A percentile compares a stretch with the other conserved stretches of the same genome.
Conservation (phyloP, 2,329 filamentous ascomycete species). For the Fusarium transvaalense region DNA sequence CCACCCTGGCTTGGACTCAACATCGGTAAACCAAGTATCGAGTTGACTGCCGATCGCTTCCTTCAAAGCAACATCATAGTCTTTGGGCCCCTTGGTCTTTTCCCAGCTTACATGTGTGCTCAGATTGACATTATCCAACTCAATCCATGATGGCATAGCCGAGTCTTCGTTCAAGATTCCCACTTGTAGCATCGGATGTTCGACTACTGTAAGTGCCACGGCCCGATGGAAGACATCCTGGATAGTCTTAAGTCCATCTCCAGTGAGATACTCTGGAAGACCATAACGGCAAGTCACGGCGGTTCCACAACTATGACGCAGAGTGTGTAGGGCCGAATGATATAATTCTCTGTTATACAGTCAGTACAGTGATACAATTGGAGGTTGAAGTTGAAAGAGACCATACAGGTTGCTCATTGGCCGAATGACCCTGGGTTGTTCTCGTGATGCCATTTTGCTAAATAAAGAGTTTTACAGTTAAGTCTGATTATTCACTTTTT, state of each 20-base stretch:
- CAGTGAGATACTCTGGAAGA: constrained; percentile 21
- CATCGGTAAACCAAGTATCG: constrained; percentile 37
- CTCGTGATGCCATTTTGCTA: constrained; percentile 15
- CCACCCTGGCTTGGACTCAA: constrained; percentile 47
- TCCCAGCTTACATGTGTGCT: constrained; percentile 33
- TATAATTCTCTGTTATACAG: constrained; percentile 29
- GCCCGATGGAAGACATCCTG: constrained; percentile 23
- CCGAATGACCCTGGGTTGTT: constrained; percentile 27
- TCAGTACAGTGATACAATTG: constrained; percentile 7
- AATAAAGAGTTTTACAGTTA: not conserved
- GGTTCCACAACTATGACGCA: constrained; percentile 39
- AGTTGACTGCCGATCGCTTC: constrained; percentile 25
- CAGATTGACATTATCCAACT: constrained; percentile 29
- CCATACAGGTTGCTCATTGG: constrained; percentile 41
- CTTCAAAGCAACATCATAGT: constrained; percentile 13
- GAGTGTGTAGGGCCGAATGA: constrained; percentile 34
- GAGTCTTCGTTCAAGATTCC: constrained; percentile 39
- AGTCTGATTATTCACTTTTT: not conserved
- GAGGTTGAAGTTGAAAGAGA: constrained; percentile 1
- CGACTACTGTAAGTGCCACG: constrained; percentile 36
- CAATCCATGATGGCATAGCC: constrained; percentile 37
- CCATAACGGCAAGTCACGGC: constrained; percentile 29
- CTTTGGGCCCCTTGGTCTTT: not conserved
- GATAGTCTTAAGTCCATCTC: not conserved
- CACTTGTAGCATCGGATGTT: constrained; percentile 41